Conservation (phyloP, 2,329 filamentous ascomycete species). For the Fusarium sp. region DNA sequence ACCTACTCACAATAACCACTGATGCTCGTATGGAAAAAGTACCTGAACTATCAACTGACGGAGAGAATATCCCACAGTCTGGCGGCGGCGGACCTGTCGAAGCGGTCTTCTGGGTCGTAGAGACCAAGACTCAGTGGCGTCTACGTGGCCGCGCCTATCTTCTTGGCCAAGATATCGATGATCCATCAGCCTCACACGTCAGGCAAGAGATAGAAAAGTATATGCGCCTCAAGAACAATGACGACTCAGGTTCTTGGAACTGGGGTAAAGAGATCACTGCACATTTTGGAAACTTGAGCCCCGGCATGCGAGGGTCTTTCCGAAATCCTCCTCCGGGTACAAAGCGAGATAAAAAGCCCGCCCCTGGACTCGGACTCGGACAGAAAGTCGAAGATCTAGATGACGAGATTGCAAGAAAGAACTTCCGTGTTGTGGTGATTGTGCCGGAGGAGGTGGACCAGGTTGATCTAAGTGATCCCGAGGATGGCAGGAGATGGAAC, state of each 20-base stretch:
- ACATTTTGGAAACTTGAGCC: slow-evolving; percentile 89
- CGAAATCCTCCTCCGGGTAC: slow-evolving; percentile 75
- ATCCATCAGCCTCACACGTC: slow-evolving; percentile 53
- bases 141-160: slow-evolving; percentile 79
- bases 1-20: slow-evolving; percentile 84
- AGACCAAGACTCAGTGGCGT: slow-evolving; percentile 82
- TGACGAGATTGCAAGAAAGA: slow-evolving; percentile 73
- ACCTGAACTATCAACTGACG: slow-evolving; percentile 66
- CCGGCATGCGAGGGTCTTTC: slow-evolving; percentile 80
- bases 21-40: slow-evolving; percentile 89
- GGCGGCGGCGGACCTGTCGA: slow-evolving; percentile 78
- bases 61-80: slow-evolving; percentile 50
- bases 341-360: slow-evolving; percentile 60
- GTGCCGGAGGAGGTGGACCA: slow-evolving; percentile 79
- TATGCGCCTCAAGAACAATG: slow-evolving; percentile 60
- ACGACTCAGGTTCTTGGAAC: slow-evolving; percentile 67
- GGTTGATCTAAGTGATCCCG: slow-evolving; percentile 74
- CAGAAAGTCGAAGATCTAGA: slow-evolving; percentile 75
- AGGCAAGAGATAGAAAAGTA: slow-evolving; percentile 66
- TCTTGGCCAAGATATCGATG: slow-evolving; percentile 73
- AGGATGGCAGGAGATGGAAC: slow-evolving; percentile 68
- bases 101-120: slow-evolving; percentile 81
- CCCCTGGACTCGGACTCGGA: slow-evolving; percentile 55
- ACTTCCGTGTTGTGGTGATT: slow-evolving; percentile 87
- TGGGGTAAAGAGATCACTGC: slow-evolving; percentile 83